Conservation (phyloP, 2,329 filamentous ascomycete genomes). For the Calonectria leucothoes region DNA sequence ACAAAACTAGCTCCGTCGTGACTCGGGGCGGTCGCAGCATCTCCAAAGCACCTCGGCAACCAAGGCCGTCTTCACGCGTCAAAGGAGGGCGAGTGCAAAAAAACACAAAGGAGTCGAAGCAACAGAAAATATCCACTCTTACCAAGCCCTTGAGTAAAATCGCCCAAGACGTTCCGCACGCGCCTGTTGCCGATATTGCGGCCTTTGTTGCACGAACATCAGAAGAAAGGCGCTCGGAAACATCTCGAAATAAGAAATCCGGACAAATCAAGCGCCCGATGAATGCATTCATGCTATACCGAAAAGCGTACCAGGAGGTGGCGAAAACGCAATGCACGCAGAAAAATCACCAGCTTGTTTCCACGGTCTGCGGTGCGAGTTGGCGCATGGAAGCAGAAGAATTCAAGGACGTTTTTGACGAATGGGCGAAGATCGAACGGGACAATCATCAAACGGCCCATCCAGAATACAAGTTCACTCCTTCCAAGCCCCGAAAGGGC, state of each 20-base stretch:
- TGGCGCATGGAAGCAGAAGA: conserved; percentile 85
- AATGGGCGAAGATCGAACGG: conserved; percentile 83
- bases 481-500: conserved; percentile 71
- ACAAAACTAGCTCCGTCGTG: conserved; percentile 42
- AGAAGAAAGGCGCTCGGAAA: conserved; percentile 75
- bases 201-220: conserved; percentile 79
- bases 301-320: conserved; percentile 89
- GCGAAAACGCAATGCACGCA: conserved; percentile 84
- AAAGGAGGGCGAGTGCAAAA: conserved; percentile 39
- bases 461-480: conserved; percentile 94
- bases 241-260: conserved; percentile 71
- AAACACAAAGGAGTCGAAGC: conserved; percentile 45
- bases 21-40: conserved; percentile 52
- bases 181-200: conserved; percentile 82
- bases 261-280: conserved; percentile 91
- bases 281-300: conserved; percentile 99
- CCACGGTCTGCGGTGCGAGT: conserved; percentile 84
- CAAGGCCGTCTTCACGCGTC: conserved; percentile 26
- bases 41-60: conserved; percentile 33
- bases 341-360: conserved; percentile 95
- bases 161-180: conserved; percentile 69
- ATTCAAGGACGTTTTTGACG: conserved; percentile 80
- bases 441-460: conserved; percentile 87
- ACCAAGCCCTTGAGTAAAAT: conserved; percentile 77
- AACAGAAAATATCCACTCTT: conserved; percentile 60